Evolutionary conservation across 441 rosid genomes (phyloP), one percentile per base, ranked within the genome.

Genomic region (Populus tomentosa): DNA sequence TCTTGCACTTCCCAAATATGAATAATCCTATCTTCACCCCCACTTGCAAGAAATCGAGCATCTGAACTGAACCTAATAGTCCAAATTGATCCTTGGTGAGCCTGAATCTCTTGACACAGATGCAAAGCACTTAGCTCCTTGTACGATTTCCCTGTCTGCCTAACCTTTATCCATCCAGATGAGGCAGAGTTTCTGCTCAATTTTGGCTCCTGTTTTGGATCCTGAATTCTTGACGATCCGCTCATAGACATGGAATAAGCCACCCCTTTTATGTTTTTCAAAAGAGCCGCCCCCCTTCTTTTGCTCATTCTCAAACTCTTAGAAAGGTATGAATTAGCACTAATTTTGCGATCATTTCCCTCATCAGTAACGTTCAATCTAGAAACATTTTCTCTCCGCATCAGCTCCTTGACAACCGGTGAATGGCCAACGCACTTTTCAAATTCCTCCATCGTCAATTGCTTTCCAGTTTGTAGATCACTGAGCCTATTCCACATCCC

Each of bases 1-100:
- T 94, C 97, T 65, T 95, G 99, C 23, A 95, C 99, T 79, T 95
- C 97, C 99, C 99, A 94, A 10, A 95, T 85, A 80, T 91, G 92
- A 74, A 95, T 90, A 50, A 81, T 75, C 80, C 77, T 80, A 35
- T 95, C 99, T 77, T 91, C 94, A 2, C 98, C 99, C 1, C 97
- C 98, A 26, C 93, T 95, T 0, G 97, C 99, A 2, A 95, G 90
- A 74, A 84, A 91, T 42, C 79, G 82, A 0, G 88, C 87, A 36
- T 94, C 93, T 0, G 78, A 82, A 82, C 94, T 94, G 80, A 95
- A 94, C 86, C 79, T 90, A 23, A 95, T 90, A 62, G 93, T 86
- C 99, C 99, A 95, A 33, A 95, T 89, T 6, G 97, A 89, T 7
- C 99, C 98, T 53, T 94, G 87, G 16, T 95, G 99, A 77, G 99